Evolutionary conservation across 73 alveolate species (phyloP), one percentile per base, ranked within the genome.

Genomic region (Paramecium biaurelia): DNA sequence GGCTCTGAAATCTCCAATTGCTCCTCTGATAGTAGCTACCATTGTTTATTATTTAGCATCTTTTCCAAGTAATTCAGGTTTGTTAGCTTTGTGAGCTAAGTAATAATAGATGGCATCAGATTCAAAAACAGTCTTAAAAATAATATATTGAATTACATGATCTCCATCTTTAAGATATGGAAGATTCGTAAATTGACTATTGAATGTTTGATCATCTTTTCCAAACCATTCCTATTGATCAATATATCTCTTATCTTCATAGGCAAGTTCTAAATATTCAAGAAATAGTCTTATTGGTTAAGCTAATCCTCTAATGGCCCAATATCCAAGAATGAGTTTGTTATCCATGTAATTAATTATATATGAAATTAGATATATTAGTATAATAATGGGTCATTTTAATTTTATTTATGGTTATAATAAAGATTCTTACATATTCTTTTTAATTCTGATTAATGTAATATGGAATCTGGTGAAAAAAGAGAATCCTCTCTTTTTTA

Each of bases 111-210:
- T 85, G 20, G 95, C 95, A 14, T 35, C 38, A 18, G 85, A 85
- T 49, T 92, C 93, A 2, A 41, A 45, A 14, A 92, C 28, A 34
- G 43, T 32, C 37, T 85, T 5, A 56, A 11, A 4, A n/a, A 12
- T 14, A 34, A 28, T 72, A 10, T 20, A 30, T 7, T 70, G 10
- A 28, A 70, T 35, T 86, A 53, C 68, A 18, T 53, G 68, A 43
- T 38, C 72, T 28, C 95, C 94, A 82, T 92, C 95, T 28, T 67
- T 49, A 34, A 92, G 53, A 53, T 92, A 92, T 7, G 95, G 95
- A 41, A 92, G 95, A 85, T 92, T 92, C 3, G 68, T 53, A 53
- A 53, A 53, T n/a, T 20, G 58, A 92, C 89, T 32, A 92, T 70
- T 23, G 41, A 70, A 37, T 23, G 88, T 23, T 49, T 85, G 49